Evolutionary conservation across 345 rosid genomes (phyloP).

Genomic region (Eucalyptus caleyi): DNA sequence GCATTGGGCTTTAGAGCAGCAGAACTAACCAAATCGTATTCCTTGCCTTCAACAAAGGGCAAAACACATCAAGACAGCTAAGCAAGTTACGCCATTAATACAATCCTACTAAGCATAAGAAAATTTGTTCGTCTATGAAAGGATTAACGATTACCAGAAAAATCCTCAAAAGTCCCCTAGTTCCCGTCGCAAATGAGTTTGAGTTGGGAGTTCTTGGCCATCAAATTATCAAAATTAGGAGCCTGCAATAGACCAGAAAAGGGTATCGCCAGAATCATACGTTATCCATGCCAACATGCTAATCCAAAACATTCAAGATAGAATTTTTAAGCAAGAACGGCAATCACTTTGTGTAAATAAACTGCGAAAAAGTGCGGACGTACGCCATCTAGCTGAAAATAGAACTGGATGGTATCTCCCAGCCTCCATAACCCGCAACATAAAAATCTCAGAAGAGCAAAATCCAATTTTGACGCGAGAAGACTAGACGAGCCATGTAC

Average conservation of each 20-base stretch:
- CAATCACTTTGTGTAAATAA: neutral
- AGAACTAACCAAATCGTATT: conserved; percentile 38
- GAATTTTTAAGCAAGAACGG: neutral
- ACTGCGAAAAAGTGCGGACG: neutral
- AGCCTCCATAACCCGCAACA: neutral
- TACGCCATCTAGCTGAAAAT: neutral
- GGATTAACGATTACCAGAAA: conserved; percentile 25
- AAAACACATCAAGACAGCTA: neutral
- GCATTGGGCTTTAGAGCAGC: conserved; percentile 37
- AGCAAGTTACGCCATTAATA: neutral
- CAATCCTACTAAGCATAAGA: neutral
- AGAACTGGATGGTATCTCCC: neutral
- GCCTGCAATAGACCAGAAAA: conserved; percentile 14
- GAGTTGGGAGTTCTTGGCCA: conserved; percentile 31
- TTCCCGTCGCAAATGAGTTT: conserved; percentile 27
- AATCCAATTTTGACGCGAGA: neutral
- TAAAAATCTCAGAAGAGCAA: neutral
- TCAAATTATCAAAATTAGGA: conserved; percentile 43
- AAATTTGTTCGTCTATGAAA: neutral
- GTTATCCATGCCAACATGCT: neutral
- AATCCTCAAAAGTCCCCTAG: conserved; percentile 45
- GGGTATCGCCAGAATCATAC: neutral
- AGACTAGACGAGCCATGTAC: neutral
- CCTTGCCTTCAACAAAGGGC: conserved; percentile 37
- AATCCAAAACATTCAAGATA: neutral